Evolutionary conservation across 306 rosid genomes (phyloP).

Genomic region (Quercus ilex): DNA sequence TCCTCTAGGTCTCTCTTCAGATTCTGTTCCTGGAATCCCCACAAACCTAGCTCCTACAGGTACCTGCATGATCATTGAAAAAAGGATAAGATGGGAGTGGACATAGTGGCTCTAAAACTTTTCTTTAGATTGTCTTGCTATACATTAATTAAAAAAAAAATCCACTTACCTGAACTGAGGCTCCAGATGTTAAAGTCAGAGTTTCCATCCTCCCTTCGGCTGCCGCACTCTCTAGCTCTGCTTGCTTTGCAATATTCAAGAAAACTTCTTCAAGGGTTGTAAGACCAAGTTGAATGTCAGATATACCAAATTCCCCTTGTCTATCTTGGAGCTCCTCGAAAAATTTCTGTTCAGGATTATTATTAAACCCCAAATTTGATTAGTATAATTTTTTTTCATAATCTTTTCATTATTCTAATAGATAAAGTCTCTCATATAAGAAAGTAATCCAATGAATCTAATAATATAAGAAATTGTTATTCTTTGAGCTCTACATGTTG

Average conservation of each 20-base stretch:
- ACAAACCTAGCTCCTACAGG: slow-evolving; percentile 75
- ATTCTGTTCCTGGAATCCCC: slow-evolving; percentile 76
- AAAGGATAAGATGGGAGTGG: slow-evolving; percentile 9
- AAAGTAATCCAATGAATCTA: not conserved
- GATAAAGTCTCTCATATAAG: not conserved
- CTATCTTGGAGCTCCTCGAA: slow-evolving; percentile 69
- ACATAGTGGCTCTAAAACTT: not conserved
- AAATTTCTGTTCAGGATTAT: slow-evolving; percentile 49
- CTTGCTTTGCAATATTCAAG: slow-evolving; percentile 77
- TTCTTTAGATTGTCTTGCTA: not conserved
- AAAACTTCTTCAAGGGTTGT: slow-evolving; percentile 91
- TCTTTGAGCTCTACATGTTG: not conserved
- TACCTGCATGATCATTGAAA: slow-evolving; percentile 40
- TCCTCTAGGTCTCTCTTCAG: slow-evolving; percentile 60
- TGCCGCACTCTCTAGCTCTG: slow-evolving; percentile 80
- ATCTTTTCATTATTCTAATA: not conserved
- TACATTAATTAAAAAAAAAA: slow-evolving; percentile 1
- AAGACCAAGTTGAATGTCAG: slow-evolving; percentile 76
- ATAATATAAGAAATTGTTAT: not conserved
- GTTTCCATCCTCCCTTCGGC: slow-evolving; percentile 63
- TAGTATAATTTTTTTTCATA: too few relatives aligned
- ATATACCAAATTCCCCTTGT: slow-evolving; percentile 65
- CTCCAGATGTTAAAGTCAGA: slow-evolving; percentile 64
- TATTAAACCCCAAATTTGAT: not conserved
- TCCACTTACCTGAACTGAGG: slow-evolving; percentile 41